These are phyloP conservation scores for Penicillium aurantiogriseum DNA, from an alignment of 2,329 filamentous ascomycete species.

Conservation along the genomic window DNA sequence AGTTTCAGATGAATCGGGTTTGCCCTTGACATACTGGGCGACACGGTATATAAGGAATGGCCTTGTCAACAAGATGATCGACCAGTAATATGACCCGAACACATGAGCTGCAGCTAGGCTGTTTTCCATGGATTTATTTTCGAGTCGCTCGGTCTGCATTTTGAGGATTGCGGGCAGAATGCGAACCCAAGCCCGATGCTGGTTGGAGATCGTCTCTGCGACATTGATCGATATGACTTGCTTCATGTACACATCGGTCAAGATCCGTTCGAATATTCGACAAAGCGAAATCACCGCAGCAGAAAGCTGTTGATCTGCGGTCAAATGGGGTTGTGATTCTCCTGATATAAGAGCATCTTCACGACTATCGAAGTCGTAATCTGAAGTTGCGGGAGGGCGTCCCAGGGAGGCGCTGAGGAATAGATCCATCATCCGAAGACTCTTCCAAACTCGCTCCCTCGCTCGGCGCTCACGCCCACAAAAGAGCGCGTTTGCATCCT, in stretches of 20 bases:
- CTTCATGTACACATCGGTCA: constrained; percentile 46
- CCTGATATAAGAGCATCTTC: constrained; percentile 35
- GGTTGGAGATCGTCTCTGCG: constrained; percentile 43
- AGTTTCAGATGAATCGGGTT: constrained; percentile 25
- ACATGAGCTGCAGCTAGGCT: constrained; percentile 51
- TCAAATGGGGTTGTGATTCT: constrained; percentile 18
- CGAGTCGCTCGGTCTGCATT: constrained; percentile 47
- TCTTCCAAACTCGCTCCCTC: constrained; percentile 54
- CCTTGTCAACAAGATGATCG: constrained; percentile 54
- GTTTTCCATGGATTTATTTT: constrained; percentile 37
- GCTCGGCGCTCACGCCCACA: constrained; percentile 42
- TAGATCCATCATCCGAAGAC: constrained; percentile 52
- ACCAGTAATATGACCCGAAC: constrained; percentile 54
- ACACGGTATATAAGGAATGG: constrained; percentile 55
- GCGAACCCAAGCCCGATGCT: constrained; percentile 44
- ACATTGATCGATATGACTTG: constrained; percentile 45
- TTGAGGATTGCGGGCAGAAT: constrained; percentile 47
- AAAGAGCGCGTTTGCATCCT: constrained; percentile 53
- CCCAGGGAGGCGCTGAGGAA: constrained; percentile 53
- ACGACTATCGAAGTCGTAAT: constrained; percentile 46
- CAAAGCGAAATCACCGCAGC: constrained; percentile 48
- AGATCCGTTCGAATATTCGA: constrained; percentile 44
- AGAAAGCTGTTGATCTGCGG: constrained; percentile 45
- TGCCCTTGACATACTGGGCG: constrained; percentile 39
- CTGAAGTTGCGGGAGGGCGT: constrained; percentile 54